Evolutionary conservation across 1,284 basidiomycete species (phyloP).

Genomic region (Exobasidium rhododendri): DNA sequence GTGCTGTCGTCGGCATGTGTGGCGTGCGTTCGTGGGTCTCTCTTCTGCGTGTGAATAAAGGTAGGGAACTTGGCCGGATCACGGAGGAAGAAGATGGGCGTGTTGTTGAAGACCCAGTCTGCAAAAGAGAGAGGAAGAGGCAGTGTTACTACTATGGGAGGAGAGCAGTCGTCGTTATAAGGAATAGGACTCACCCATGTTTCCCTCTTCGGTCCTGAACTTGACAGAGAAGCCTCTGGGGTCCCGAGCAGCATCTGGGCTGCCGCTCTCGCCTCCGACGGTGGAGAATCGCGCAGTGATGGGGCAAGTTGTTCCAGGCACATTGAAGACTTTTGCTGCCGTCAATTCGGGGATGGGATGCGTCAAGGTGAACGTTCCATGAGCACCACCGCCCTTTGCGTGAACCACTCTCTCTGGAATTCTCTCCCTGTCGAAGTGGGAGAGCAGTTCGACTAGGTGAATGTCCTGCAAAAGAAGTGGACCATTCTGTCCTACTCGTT

Average conservation of each 20-base stretch:
- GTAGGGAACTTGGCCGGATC: slow-evolving; percentile 56
- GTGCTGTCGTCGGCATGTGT: slow-evolving; percentile 73
- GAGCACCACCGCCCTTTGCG: slow-evolving; percentile 44
- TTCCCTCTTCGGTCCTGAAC: slow-evolving; percentile 31
- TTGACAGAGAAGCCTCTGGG: slow-evolving; percentile 44
- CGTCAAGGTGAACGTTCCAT: slow-evolving; percentile 36
- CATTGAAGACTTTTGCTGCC: slow-evolving; percentile 27
- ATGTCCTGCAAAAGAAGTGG: slow-evolving; percentile 73
- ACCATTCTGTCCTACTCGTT: slow-evolving; percentile 71
- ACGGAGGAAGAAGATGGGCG: slow-evolving; percentile 53
- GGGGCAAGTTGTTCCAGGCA: slow-evolving; percentile 24
- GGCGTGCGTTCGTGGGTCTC: slow-evolving; percentile 59
- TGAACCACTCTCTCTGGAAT: slow-evolving; percentile 51
- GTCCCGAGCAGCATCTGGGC: slow-evolving; percentile 26
- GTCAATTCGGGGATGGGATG: slow-evolving; percentile 33
- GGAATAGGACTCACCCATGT: too few species aligned
- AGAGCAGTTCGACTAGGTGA: slow-evolving; percentile 36
- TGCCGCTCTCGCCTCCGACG: slow-evolving; percentile 36
- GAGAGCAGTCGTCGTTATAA: slow-evolving; percentile 24
- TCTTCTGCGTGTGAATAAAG: slow-evolving; percentile 37
- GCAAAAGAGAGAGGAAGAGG: too few species aligned
- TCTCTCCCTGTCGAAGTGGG: slow-evolving; percentile 48
- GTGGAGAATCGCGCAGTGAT: slow-evolving; percentile 38
- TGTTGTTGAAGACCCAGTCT: slow-evolving; percentile 40
- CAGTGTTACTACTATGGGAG: slow-evolving; percentile 35